These are phyloP conservation scores for Oryza meridionalis DNA, from an alignment of 176 grass and related monocot species.

Conservation along the genomic window DNA sequence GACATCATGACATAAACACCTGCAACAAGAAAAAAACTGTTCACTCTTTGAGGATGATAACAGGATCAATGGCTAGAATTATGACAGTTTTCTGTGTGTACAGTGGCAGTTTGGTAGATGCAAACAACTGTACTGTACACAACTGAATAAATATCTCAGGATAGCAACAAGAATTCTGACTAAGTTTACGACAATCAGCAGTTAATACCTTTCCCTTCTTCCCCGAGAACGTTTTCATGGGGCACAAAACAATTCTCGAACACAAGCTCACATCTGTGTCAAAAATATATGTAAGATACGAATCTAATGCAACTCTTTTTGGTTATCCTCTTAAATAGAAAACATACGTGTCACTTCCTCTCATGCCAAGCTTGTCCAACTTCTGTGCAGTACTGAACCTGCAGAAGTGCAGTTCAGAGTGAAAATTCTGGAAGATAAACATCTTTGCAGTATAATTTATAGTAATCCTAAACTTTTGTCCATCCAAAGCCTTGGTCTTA, in stretches of 20 bases:
- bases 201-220: slow-evolving; percentile 86
- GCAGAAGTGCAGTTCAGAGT: slow-evolving; percentile 26
- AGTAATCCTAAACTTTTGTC: not conserved
- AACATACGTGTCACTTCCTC: slow-evolving; percentile 95
- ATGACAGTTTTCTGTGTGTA: not conserved
- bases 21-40: slow-evolving; percentile 40
- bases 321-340: slow-evolving; percentile 5
- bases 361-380: slow-evolving; percentile 97
- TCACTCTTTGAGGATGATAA: not conserved
- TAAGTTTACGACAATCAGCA: slow-evolving; percentile 15
- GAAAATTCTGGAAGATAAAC: slow-evolving; percentile 24
- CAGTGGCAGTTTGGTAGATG: not conserved
- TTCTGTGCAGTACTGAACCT: slow-evolving; percentile 98
- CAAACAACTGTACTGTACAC: slow-evolving; percentile 18
- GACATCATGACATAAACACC: slow-evolving; percentile 99
- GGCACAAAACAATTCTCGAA: slow-evolving; percentile 99
- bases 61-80: not conserved
- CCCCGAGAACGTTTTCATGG: slow-evolving; percentile 78
- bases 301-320: not conserved
- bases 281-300: slow-evolving; percentile 21
- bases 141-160: slow-evolving; percentile 11
- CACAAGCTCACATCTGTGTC: slow-evolving; percentile 91
- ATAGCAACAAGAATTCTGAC: slow-evolving; percentile 3
- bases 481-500: not conserved
- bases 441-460: not conserved